Evolutionary conservation across 352 stramenopile species (phyloP).

Genomic region (Phytopythium oedochilum): DNA sequence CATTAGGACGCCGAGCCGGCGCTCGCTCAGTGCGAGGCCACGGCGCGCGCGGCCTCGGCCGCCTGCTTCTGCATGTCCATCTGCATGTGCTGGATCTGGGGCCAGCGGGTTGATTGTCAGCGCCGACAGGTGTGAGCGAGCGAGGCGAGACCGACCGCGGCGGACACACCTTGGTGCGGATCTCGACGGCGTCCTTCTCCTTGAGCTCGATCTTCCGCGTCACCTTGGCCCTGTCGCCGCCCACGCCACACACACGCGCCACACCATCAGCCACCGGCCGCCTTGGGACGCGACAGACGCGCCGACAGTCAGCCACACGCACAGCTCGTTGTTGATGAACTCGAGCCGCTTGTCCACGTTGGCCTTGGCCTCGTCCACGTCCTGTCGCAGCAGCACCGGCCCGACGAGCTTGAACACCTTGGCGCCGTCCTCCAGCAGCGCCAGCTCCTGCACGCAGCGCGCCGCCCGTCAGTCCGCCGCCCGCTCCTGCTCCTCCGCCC

Average conservation of each 20-base stretch:
- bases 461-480: neutral
- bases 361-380: constrained; percentile 90
- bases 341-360: constrained; percentile 95
- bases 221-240: constrained; percentile 64
- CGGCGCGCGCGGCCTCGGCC: constrained; percentile 64
- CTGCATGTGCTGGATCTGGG: constrained; percentile 84
- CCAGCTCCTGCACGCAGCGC: constrained; percentile 74
- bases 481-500: too few species aligned
- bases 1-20: neutral
- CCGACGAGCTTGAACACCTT: constrained; percentile 96
- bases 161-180: constrained; percentile 77
- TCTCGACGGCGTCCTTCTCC: constrained; percentile 87
- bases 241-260: too few species aligned
- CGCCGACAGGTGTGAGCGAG: too few species aligned
- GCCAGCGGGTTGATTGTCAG: too few species aligned
- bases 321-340: constrained; percentile 95
- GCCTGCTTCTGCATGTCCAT: constrained; percentile 88
- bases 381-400: constrained; percentile 94
- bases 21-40: constrained; percentile 27
- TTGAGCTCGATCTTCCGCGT: constrained; percentile 86
- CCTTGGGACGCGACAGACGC: too few species aligned
- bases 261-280: too few species aligned
- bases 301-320: neutral
- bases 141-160: too few species aligned
- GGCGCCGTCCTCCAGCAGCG: constrained; percentile 80